A percentile compares a stretch with the other conserved stretches of the same genome.
Conservation (phyloP, 164 flowering plant genomes). For the Nelumbo lutea region DNA sequence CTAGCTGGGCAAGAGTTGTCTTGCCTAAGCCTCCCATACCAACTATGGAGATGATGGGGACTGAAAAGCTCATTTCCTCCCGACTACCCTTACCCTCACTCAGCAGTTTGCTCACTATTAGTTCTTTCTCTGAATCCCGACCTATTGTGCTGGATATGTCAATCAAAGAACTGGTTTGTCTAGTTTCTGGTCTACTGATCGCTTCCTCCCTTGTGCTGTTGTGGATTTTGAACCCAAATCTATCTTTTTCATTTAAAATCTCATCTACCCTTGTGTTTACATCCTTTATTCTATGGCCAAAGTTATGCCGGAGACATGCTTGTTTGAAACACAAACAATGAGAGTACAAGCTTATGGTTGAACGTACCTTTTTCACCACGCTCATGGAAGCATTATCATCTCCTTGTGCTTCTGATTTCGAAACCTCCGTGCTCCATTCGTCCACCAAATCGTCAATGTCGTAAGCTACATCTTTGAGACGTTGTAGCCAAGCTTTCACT, state of each 20-base stretch:
- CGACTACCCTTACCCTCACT: not conserved
- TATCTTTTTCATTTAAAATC: not conserved
- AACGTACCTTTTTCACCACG: constrained; percentile 4
- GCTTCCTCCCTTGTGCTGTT: too few relatives aligned
- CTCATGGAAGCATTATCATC: not conserved
- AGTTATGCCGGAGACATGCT: not conserved
- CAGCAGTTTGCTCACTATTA: not conserved
- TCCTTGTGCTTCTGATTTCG: not conserved
- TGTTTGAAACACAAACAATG: constrained; percentile 11
- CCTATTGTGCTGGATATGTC: not conserved
- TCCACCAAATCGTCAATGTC: constrained; percentile 16
- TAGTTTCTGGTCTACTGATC: not conserved
- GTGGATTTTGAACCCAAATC: not conserved
- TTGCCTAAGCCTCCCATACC: too few relatives aligned
- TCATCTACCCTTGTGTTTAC: not conserved
- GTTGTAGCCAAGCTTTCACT: constrained; percentile 16
- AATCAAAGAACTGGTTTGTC: not conserved
- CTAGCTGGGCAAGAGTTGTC: too few relatives aligned
- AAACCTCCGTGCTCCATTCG: constrained; percentile 9
- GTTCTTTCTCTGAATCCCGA: not conserved
- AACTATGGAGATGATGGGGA: too few relatives aligned
- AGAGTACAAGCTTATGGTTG: not conserved
- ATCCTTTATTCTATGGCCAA: not conserved
- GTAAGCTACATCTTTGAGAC: constrained; percentile 15
- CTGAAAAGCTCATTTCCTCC: not conserved